Base-by-base conservation (phyloP, 768 basidiomycete species). In the Aureoboletus auriporus region DNA sequence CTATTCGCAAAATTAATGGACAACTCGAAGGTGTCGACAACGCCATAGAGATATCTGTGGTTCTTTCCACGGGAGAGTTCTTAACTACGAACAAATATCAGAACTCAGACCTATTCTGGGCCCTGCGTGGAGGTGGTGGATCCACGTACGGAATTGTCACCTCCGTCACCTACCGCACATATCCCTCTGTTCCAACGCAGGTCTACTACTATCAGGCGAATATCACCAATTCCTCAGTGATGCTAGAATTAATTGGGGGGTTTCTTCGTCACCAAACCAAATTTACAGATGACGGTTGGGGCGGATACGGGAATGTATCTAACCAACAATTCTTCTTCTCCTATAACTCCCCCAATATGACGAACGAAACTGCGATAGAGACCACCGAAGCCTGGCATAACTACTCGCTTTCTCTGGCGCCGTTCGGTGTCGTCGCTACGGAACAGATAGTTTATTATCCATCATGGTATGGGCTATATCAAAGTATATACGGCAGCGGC, bases 51-150 rank as follows among this genome's bases (percentile, higher is more conserved):
- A 73, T 78, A 47, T 68, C 60, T 0, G 52, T 76, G 2, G 73
- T 81, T 4, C 20, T 23, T 23, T 23, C 20, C 20, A 23, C 20
- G 20, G 20, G 20, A 23, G 20, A 23, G 20, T 57, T 67, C 34
- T 55, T 75, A 43, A 69, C 56, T 4, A 71, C 65, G 17, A 80
- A 79, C 54, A 52, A 56, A 0, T 60, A 70, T 53, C 63, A 68
- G 34, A 63, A 78, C 50, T 13, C 61, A 3, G 75, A 80, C 46
- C 67, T 80, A 4, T 80, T 76, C 62, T 81, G 75, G 73, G 78
- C 79, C 0, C 54, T 81, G 41, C 20, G 20, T 23, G 20, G 20
- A 23, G 20, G 20, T 23, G 20, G 20, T 23, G 20, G 20, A 23
- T 23, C 20, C 20, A 23, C 20, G 20, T 23, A 23, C 20, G 20